Percentiles rank a stretch among this genome's conserved stretches.
Evolutionary conservation across 768 basidiomycete genomes (phyloP).

Genomic region (Termitomyces sp.): DNA sequence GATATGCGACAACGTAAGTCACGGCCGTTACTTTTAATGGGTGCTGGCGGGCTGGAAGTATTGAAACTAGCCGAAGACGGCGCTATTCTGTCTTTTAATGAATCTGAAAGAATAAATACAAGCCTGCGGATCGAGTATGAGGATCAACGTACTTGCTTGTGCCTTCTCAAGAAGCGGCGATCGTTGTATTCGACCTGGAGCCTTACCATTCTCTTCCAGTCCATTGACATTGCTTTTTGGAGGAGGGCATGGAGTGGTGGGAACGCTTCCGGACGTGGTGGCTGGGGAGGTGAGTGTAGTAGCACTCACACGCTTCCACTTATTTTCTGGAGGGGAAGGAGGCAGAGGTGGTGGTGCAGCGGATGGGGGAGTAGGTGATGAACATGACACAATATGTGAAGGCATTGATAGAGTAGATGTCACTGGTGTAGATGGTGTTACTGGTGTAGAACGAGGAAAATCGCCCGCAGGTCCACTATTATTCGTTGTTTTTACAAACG

Average conservation of each 20-base stretch:
- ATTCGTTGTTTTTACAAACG: constrained; percentile 22
- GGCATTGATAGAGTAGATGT: constrained; percentile 8
- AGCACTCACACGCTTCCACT: constrained; percentile 26
- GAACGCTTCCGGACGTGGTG: neutral
- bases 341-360: constrained; percentile 14
- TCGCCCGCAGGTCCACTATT: constrained; percentile 10
- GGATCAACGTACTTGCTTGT: constrained; percentile 8
- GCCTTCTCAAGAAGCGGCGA: constrained; percentile 2
- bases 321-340: constrained; percentile 9
- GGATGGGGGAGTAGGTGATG: constrained; percentile 20
- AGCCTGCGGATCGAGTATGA: no score
- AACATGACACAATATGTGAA: constrained; percentile 17
- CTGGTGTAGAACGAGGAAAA: constrained; percentile 11
- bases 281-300: constrained; percentile 1
- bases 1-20: constrained; percentile 13
- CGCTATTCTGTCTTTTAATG: constrained; percentile 10
- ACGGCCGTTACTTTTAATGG: constrained; percentile 3
- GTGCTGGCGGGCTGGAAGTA: neutral
- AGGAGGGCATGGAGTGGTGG: neutral
- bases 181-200: neutral
- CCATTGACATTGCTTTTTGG: neutral
- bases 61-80: neutral
- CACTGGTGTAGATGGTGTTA: constrained; percentile 12
- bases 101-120: constrained; percentile 2
- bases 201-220: neutral